Conservation (phyloP, 805 yeast species). For the Barnettozyma salicaria region DNA sequence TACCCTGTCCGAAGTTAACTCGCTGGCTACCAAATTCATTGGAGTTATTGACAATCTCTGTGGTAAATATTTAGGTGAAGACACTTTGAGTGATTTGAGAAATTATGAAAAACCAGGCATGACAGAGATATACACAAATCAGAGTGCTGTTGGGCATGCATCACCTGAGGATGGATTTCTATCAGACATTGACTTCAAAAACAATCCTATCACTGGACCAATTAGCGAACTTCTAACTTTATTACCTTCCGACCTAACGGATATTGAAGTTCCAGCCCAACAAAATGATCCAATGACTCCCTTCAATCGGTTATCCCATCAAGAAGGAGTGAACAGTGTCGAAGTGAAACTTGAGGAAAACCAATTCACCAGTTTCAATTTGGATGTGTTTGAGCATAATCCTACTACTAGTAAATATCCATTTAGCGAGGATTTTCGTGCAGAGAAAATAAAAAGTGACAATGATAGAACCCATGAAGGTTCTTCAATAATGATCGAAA, state of each 20-base stretch:
- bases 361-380: slow-evolving; percentile 3
- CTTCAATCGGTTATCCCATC: background rate
- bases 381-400: slow-evolving; percentile 5
- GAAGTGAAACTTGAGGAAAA: slow-evolving; percentile 1
- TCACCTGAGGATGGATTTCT: slow-evolving; percentile 13
- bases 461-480: slow-evolving; percentile 1
- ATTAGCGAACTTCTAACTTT: slow-evolving; percentile 21
- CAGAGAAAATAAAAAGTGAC: background rate
- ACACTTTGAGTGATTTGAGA: slow-evolving; percentile 9
- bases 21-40: slow-evolving; percentile 40
- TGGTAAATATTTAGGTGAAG: slow-evolving; percentile 25
- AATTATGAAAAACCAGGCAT: background rate
- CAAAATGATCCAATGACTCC: background rate
- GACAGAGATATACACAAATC: too few species aligned
- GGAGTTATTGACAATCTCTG: slow-evolving; percentile 40
- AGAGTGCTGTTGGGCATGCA: too few species aligned
- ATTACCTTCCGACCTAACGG: slow-evolving; percentile 23
- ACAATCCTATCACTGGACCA: slow-evolving; percentile 17
- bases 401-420: slow-evolving; percentile 1
- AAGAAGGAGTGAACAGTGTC: background rate
- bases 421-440: background rate
- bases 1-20: slow-evolving; percentile 36
- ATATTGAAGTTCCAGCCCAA: slow-evolving; percentile 11
- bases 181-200: slow-evolving; percentile 25
- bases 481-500: slow-evolving; percentile 3